phyloP scores from a whole-genome alignment of 139 green algal genomes.

The Raphidocelis subcapitata region DNA sequence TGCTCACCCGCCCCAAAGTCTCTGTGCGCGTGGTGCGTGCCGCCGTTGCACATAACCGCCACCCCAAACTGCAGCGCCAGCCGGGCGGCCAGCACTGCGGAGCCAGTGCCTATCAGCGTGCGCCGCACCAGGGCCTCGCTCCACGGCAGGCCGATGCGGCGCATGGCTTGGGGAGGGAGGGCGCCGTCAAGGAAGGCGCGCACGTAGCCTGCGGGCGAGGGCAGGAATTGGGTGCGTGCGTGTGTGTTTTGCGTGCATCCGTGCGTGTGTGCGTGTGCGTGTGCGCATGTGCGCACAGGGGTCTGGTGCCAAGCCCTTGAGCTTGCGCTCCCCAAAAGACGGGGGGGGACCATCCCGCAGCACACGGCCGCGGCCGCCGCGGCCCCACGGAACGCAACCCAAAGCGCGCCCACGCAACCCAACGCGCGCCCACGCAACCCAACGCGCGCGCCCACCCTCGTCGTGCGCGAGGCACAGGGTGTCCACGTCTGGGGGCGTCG shows the following conservation, averaged over 20 bases:
- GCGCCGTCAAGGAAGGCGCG: conserved; percentile 32
- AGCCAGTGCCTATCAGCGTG: conserved; percentile 48
- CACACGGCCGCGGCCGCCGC: too few species aligned
- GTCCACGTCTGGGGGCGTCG: conserved; percentile 28
- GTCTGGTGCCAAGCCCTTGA: too few species aligned
- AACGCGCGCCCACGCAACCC: not conserved
- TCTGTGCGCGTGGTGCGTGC: conserved; percentile 60
- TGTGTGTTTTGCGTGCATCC: not conserved
- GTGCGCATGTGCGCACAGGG: too few species aligned
- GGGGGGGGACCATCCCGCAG: too few species aligned
- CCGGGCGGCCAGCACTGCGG: conserved; percentile 45
- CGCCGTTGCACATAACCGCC: conserved; percentile 56
- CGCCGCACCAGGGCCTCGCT: conserved; percentile 40
- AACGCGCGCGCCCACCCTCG: not conserved
- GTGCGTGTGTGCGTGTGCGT: too few species aligned
- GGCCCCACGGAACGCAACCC: too few species aligned
- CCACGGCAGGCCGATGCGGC: conserved; percentile 55
- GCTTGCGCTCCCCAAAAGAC: too few species aligned
- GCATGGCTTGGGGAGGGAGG: conserved; percentile 33
- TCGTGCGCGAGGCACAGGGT: conserved; percentile 47
- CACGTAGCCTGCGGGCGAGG: conserved; percentile 34
- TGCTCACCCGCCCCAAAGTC: conserved; percentile 34
- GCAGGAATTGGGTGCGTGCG: too few species aligned
- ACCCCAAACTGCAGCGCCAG: conserved; percentile 50
- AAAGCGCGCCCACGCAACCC: too few species aligned